These are phyloP conservation scores for Aspergillus quadrilineatus DNA, from an alignment of 2,329 filamentous ascomycete genomes.

Conservation along the genomic window DNA sequence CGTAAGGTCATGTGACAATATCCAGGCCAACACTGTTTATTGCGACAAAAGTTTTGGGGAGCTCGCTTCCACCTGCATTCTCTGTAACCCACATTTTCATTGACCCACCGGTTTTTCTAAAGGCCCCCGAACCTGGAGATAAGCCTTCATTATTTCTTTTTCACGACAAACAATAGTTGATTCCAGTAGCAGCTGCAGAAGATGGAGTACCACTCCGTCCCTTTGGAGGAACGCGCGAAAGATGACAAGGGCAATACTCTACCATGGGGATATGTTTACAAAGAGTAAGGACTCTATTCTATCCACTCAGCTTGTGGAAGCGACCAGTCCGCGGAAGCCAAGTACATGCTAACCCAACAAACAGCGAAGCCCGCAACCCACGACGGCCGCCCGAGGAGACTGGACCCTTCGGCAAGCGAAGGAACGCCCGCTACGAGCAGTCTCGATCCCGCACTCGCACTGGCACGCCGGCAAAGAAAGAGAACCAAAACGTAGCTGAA, in stretches of 20 bases:
- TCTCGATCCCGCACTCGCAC: slow-evolving; percentile 56
- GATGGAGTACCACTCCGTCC: slow-evolving; percentile 67
- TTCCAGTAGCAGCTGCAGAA: neutral
- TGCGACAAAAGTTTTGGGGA: slow-evolving; percentile 24
- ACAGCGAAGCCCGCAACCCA: slow-evolving; percentile 49
- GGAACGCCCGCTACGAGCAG: slow-evolving; percentile 46
- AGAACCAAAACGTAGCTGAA: slow-evolving; percentile 54
- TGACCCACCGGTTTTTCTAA: no score
- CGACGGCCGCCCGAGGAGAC: slow-evolving; percentile 58
- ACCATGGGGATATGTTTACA: slow-evolving; percentile 64
- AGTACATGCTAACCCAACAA: neutral
- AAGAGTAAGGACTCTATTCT: slow-evolving; percentile 51
- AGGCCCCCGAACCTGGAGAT: neutral
- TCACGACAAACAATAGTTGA: neutral
- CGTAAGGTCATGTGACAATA: slow-evolving; percentile 21
- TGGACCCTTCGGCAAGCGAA: slow-evolving; percentile 60
- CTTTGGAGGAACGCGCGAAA: slow-evolving; percentile 60
- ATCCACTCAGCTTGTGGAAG: neutral
- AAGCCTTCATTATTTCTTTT: neutral
- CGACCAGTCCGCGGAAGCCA: neutral
- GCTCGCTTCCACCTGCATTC: neutral
- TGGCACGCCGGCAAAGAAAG: slow-evolving; percentile 57
- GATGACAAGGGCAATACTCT: slow-evolving; percentile 59
- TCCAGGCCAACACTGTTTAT: slow-evolving; percentile 28
- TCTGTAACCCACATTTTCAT: neutral